Evolutionary conservation across 768 basidiomycete species (phyloP).

Genomic region (Galerina sulciceps): DNA sequence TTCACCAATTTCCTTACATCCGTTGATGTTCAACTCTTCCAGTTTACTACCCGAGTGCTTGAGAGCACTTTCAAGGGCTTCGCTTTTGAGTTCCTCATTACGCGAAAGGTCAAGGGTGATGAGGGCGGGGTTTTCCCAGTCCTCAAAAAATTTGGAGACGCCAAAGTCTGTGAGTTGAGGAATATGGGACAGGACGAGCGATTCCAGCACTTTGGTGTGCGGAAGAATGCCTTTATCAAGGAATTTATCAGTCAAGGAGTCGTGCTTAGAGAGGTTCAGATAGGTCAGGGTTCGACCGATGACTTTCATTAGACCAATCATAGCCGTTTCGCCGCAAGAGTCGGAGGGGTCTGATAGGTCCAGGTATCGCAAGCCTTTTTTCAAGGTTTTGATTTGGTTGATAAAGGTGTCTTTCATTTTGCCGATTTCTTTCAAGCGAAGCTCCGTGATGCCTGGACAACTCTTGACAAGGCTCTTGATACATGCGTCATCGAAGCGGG

Average conservation of each 20-base stretch:
- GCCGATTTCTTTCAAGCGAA: conserved; percentile 82
- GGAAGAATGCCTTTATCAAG: conserved; percentile 63
- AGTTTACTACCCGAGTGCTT: conserved; percentile 67
- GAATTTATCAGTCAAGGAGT: conserved; percentile 60
- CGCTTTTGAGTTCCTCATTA: conserved; percentile 54
- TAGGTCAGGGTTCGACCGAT: conserved; percentile 60
- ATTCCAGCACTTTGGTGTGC: conserved; percentile 48
- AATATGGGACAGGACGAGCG: conserved; percentile 59
- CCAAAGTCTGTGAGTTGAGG: conserved; percentile 72
- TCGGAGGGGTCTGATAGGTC: conserved; percentile 70
- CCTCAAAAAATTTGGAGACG: conserved; percentile 68
- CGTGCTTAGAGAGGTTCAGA: conserved; percentile 77
- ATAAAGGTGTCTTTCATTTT: conserved; percentile 70
- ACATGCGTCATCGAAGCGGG: conserved; percentile 80
- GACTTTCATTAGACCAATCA: conserved; percentile 56
- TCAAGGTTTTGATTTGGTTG: conserved; percentile 49
- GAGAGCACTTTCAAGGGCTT: conserved; percentile 66
- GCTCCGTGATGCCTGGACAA: conserved; percentile 56
- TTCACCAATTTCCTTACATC: conserved; percentile 66
- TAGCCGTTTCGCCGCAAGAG: conserved; percentile 58
- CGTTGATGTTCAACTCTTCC: conserved; percentile 71
- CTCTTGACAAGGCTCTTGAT: conserved; percentile 61
- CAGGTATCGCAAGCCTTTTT: conserved; percentile 49
- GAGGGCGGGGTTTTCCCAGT: conserved; percentile 61
- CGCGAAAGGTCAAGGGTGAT: conserved; percentile 62